A percentile compares a stretch with the other conserved stretches of the same genome.
These are phyloP conservation scores for Yarrowia sp. DNA, from an alignment of 805 yeast species.

Conservation along the genomic window DNA sequence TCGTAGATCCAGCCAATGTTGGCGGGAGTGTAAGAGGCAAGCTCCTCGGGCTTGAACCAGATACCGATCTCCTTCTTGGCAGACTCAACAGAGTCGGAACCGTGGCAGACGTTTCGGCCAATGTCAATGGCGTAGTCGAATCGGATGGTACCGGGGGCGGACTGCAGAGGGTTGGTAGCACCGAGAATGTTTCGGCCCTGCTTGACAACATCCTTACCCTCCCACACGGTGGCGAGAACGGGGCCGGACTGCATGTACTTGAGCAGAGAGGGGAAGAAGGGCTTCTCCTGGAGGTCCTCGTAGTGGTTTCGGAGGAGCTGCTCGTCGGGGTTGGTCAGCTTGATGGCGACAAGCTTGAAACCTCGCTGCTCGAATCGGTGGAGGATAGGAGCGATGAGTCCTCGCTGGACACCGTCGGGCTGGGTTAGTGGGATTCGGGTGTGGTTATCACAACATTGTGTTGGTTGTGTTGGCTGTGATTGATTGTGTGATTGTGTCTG, in stretches of 20 bases:
- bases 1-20: slow-evolving; percentile 90
- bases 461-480: too few species aligned
- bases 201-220: slow-evolving; percentile 99
- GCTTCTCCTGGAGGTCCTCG: slow-evolving; percentile 90
- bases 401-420: slow-evolving; percentile 99
- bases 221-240: slow-evolving; percentile 98
- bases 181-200: slow-evolving; percentile 97
- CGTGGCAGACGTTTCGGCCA: slow-evolving; percentile 99
- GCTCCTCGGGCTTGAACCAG: slow-evolving; percentile 98
- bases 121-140: slow-evolving; percentile 98
- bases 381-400: slow-evolving; percentile 83
- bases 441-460: not conserved
- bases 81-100: slow-evolving; percentile 97
- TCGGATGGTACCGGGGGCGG: slow-evolving; percentile 99
- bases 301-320: slow-evolving; percentile 87
- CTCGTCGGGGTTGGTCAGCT: slow-evolving; percentile 86
- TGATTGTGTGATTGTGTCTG: too few species aligned
- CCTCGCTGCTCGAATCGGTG: slow-evolving; percentile 97
- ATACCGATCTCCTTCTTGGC: slow-evolving; percentile 93
- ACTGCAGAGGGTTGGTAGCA: slow-evolving; percentile 96
- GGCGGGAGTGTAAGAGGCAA: slow-evolving; percentile 86
- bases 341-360: slow-evolving; percentile 93
- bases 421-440: too few species aligned
- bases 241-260: slow-evolving; percentile 98
- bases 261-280: slow-evolving; percentile 96